Conservation (phyloP, 139 green algal species). For the Coelastrella sp. region DNA sequence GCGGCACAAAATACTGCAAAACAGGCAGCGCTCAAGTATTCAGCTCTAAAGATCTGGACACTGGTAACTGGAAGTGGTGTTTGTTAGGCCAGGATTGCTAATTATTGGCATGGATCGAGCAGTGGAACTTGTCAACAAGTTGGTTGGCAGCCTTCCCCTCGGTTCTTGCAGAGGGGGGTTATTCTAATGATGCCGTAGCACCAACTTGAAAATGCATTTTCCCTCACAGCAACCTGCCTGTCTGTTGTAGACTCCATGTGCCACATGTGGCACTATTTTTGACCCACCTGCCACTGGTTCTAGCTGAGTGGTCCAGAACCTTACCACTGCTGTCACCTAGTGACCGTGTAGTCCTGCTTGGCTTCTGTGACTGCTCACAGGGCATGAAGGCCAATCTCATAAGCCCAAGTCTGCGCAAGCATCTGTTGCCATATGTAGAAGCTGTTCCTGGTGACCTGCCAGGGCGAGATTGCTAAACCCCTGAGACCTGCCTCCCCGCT, state of each 20-base stretch:
- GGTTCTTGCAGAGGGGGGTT: background rate
- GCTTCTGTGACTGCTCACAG: background rate
- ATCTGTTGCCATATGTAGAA: background rate
- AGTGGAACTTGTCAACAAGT: background rate
- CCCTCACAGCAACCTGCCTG: background rate
- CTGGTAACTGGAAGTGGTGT: background rate
- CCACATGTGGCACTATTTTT: background rate
- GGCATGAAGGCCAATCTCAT: too few relatives aligned
- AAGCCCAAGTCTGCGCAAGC: background rate
- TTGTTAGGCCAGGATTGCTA: background rate
- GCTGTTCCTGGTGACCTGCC: background rate
- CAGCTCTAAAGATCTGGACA: background rate
- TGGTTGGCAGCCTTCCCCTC: background rate
- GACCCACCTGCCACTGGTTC: background rate
- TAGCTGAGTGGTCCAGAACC: background rate
- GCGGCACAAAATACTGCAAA: background rate
- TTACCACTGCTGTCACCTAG: background rate
- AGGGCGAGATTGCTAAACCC: too few relatives aligned
- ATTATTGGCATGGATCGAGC: too few relatives aligned
- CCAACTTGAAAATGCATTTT: background rate
- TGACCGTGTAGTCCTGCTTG: background rate
- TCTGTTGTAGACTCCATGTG: background rate
- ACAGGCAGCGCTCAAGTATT: background rate
- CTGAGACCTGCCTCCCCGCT: background rate
- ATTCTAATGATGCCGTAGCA: background rate